Evolutionary conservation across 2,329 filamentous ascomycete species (phyloP), one percentile per base, ranked within the genome.

Genomic region (Aspergillus sp.): DNA sequence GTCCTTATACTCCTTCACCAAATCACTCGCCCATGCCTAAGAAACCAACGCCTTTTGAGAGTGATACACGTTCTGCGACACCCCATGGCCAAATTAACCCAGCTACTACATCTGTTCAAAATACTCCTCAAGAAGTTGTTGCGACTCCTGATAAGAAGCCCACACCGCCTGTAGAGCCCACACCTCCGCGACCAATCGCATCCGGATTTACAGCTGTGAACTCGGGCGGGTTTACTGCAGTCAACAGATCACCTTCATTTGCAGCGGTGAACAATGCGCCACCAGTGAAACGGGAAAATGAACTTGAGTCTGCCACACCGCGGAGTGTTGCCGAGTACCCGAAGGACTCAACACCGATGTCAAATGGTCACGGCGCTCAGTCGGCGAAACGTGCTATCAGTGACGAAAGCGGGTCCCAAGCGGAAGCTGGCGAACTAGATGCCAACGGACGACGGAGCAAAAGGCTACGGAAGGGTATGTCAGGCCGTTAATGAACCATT

Each of bases 391-490:
- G 93, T 56, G 89, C 91, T 57, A 80, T 91, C 53, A 90, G 88
- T 66, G 82, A 79, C 56, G 82, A 84, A 33, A 81, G 73, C 49
- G 70, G 70, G 33, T 77, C 76, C 3, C 78, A 79, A 37, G 70
- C 68, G 0, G 73, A 77, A 7, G 74, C 75, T 56, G 73, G 73
- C 11, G 88, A 91, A 53, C 75, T 74, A 1, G 89, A 91, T 64
- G 84, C 84, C 47, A 82, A 79, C 61, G 91, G 89, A 63, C 86
- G 95, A 61, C 87, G 93, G 57, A 97, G 93, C 75, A 99, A 99
- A 78, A 87, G 95, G 44, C 81, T 96, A 12, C 96, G 95, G 75
- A 96, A 96, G 82, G 88, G 87, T 89, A 81, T 24, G 58, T 59
- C 19, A 39, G 27, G 33, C 51, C 54, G 19, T 70, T 69, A 22